phyloP scores from a whole-genome alignment of 225 moss, liverwort and hornwort species.

The Marchantia polymorpha region DNA sequence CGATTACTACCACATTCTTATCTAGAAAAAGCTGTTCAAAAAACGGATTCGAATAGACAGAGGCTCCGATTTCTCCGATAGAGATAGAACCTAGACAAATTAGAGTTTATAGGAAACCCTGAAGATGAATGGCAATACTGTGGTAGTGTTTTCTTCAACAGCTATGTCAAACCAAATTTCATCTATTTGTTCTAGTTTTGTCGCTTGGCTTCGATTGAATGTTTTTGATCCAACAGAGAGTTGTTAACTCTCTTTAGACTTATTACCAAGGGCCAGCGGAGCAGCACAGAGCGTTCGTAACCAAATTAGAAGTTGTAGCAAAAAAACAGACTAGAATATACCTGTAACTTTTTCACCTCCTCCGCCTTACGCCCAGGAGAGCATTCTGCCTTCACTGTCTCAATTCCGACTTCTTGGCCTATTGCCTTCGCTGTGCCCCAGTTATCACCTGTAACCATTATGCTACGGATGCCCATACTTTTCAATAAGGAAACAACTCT shows the following conservation, averaged over 20 bases:
- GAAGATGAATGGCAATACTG: no score
- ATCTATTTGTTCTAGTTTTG: no score
- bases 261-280: background rate
- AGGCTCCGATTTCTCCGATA: no score
- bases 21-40: no score
- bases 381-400: constrained; percentile 65
- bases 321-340: constrained; percentile 18
- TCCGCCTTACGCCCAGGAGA: constrained; percentile 78
- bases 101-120: no score
- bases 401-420: constrained; percentile 75
- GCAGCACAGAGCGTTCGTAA: background rate
- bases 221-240: no score
- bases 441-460: constrained; percentile 98
- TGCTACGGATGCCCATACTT: constrained; percentile 68
- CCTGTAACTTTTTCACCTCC: constrained; percentile 79
- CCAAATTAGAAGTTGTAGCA: background rate
- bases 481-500: constrained; percentile 58
- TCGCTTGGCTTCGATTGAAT: no score
- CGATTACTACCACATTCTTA: background rate
- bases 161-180: no score
- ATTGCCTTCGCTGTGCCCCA: constrained; percentile 93
- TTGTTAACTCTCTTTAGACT: background rate
- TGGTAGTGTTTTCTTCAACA: no score
- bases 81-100: no score
- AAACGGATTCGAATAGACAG: background rate